A percentile compares a stretch with the other conserved stretches of the same genome.
Evolutionary conservation across 78 protist species (phyloP).

Genomic region (Dictyostelium capitatum): DNA sequence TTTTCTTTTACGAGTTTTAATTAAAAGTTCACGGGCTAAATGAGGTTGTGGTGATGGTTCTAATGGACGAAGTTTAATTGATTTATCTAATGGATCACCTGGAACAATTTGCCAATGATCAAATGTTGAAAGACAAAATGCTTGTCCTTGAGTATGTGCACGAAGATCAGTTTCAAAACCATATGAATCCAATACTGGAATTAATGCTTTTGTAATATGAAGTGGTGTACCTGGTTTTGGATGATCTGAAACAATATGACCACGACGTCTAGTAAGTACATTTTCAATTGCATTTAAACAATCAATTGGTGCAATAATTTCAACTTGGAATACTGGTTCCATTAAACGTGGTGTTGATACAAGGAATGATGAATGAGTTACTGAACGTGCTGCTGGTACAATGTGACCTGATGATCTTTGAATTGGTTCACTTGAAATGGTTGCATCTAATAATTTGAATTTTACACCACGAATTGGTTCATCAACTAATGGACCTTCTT

Average conservation of each 20-base stretch:
- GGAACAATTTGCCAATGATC: slow-evolving; percentile 98
- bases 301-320: slow-evolving; percentile 95
- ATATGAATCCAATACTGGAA: slow-evolving; percentile 99
- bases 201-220: slow-evolving; percentile 84
- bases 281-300: slow-evolving; percentile 93
- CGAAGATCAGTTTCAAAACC: slow-evolving; percentile 99
- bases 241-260: slow-evolving; percentile 85
- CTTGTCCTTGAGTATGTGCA: slow-evolving; percentile 95
- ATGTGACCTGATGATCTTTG: slow-evolving; percentile 94
- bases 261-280: slow-evolving; percentile 94
- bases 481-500: slow-evolving; percentile 98
- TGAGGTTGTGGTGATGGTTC: slow-evolving; percentile 91
- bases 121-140: slow-evolving; percentile 93
- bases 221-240: slow-evolving; percentile 98
- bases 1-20: slow-evolving; percentile 99
- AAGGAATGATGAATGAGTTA: slow-evolving; percentile 90
- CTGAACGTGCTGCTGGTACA: slow-evolving; percentile 96
- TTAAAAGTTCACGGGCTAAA: slow-evolving; percentile 99
- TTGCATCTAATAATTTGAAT: slow-evolving; percentile 93
- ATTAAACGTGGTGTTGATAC: slow-evolving; percentile 97
- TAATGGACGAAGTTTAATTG: slow-evolving; percentile 92
- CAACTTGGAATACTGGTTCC: slow-evolving; percentile 98
- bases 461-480: slow-evolving; percentile 95
- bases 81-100: slow-evolving; percentile 99
- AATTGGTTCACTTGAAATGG: slow-evolving; percentile 86